Conservation (phyloP, 1,139 yeast species). For the Magnusiomyces sp. region DNA sequence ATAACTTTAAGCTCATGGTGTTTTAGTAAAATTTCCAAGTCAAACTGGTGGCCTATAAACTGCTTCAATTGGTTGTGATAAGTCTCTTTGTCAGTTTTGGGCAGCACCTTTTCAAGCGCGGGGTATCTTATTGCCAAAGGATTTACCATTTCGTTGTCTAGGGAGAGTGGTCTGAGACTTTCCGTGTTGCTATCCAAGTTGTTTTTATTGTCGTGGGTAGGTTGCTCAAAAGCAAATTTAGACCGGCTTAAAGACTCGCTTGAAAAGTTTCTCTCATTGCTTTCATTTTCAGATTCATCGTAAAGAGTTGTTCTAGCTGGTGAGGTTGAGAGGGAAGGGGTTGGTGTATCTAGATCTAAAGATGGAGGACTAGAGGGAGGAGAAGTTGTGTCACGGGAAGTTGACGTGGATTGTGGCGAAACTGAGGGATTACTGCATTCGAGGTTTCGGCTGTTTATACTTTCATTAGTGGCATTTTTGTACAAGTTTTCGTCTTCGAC, state of each 20-base stretch:
- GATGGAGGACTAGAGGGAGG: constrained; percentile 14
- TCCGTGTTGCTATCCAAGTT: background rate
- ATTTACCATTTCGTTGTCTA: no score
- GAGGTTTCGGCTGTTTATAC: no score
- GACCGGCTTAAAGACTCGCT: background rate
- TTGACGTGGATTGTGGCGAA: no score
- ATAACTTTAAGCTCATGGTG: constrained; percentile 56
- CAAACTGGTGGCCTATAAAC: constrained; percentile 42
- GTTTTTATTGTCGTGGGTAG: background rate
- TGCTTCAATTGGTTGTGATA: constrained; percentile 5
- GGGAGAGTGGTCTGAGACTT: no score
- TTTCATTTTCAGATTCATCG: constrained; percentile 1
- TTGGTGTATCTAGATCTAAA: constrained; percentile 14
- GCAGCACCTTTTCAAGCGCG: no score
- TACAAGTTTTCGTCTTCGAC: no score
- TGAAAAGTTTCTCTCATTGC: background rate
- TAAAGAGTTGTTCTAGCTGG: constrained; percentile 9
- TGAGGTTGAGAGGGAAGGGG: constrained; percentile 15
- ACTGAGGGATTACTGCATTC: no score
- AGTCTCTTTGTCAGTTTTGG: background rate
- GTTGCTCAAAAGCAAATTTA: background rate
- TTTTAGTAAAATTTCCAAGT: constrained; percentile 60
- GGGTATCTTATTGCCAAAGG: no score
- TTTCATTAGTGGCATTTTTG: no score
- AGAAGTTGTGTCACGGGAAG: no score